phyloP scores from a whole-genome alignment of 805 yeast genomes.

The Candida odintsovae region DNA sequence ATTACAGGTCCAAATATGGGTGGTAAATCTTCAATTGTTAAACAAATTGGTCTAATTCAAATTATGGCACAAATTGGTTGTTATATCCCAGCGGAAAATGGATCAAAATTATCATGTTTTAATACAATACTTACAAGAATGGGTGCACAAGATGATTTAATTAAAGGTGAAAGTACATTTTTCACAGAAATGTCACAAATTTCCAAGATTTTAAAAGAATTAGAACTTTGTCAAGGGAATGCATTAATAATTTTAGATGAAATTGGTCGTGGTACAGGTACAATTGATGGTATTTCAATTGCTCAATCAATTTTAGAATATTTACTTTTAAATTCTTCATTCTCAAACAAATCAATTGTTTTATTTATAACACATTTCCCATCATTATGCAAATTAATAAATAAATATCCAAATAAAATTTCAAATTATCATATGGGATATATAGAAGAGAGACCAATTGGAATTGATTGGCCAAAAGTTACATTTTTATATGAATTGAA shows the following conservation, averaged over 20 bases:
- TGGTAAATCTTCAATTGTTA: constrained; percentile 88
- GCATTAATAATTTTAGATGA: constrained; percentile 89
- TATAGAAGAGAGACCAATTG: constrained; percentile 27
- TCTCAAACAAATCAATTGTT: constrained; percentile 64
- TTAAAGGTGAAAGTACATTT: constrained; percentile 94
- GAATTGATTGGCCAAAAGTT: constrained; percentile 43
- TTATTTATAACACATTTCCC: constrained; percentile 96
- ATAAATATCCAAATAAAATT: constrained; percentile 47
- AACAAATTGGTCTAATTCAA: constrained; percentile 83
- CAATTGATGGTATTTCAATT: constrained; percentile 95
- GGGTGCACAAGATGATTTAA: constrained; percentile 96
- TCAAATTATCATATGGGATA: constrained; percentile 86
- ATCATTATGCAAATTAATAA: constrained; percentile 78
- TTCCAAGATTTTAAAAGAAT: constrained; percentile 62
- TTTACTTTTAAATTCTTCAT: constrained; percentile 42
- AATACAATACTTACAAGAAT: constrained; percentile 92
- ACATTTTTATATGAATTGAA: constrained; percentile 87
- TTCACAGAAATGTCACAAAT: constrained; percentile 96
- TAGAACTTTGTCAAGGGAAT: constrained; percentile 49
- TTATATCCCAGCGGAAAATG: constrained; percentile 74
- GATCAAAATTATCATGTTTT: constrained; percentile 67
- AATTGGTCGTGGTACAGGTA: constrained; percentile 73
- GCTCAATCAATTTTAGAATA: constrained; percentile 95
- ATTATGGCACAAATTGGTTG: constrained; percentile 87
- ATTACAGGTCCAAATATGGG: constrained; percentile 98